Percentiles rank a stretch among this genome's conserved stretches.
These are phyloP conservation scores for Zygnema cylindricum DNA, from an alignment of 139 green algal species.

Conservation along the genomic window DNA sequence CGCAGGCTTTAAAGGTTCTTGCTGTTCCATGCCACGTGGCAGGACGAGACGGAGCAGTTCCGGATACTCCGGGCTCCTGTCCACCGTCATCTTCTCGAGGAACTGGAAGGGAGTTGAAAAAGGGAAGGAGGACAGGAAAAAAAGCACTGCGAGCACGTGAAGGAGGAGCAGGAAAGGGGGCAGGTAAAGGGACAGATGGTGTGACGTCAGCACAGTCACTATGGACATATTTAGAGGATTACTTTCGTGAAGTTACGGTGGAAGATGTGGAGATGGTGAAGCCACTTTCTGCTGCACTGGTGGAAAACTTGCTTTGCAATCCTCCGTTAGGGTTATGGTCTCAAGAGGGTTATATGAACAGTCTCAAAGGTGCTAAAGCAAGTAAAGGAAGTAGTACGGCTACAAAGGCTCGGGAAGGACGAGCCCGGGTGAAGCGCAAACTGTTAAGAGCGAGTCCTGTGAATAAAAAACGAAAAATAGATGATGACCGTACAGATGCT, in stretches of 20 bases:
- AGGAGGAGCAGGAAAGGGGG: background rate
- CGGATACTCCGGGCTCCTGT: background rate
- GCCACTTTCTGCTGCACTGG: background rate
- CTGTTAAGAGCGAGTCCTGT: conserved; percentile 32
- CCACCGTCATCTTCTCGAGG: background rate
- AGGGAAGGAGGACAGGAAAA: background rate
- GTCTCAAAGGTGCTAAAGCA: conserved; percentile 54
- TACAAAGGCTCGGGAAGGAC: conserved; percentile 13
- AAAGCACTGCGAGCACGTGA: background rate
- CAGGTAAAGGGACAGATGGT: background rate
- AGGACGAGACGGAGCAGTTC: background rate
- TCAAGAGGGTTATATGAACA: conserved; percentile 26
- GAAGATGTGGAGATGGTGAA: conserved; percentile 50
- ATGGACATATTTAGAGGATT: conserved; percentile 59
- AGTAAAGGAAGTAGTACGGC: background rate
- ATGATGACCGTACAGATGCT: background rate
- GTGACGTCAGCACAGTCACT: conserved; percentile 17
- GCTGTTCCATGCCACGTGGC: background rate
- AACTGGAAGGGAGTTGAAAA: background rate
- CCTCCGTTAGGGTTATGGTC: conserved; percentile 49
- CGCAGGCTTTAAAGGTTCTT: conserved; percentile 5
- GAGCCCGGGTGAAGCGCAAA: conserved; percentile 33
- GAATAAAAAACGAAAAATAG: conserved; percentile 34
- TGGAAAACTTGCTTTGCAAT: conserved; percentile 45
- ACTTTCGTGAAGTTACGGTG: conserved; percentile 61